phyloP scores from a whole-genome alignment of 306 rosid species.

The Sicyos edulis region DNA sequence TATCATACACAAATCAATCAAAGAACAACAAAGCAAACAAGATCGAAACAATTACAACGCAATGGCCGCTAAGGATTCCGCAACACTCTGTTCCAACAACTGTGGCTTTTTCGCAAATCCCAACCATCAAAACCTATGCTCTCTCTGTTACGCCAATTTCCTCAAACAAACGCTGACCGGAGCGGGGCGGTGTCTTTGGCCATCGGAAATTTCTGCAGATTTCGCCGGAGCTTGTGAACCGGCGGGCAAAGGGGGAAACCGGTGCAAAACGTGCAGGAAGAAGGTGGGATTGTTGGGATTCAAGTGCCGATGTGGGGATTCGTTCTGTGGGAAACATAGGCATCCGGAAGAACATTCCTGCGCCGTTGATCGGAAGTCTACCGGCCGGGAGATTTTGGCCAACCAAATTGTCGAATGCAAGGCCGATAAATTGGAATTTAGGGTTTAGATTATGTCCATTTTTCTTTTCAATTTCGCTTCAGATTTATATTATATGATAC shows the following conservation, averaged over 20 bases:
- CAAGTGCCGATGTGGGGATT: slow-evolving; percentile 16
- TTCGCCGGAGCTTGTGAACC: no score
- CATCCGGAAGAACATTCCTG: slow-evolving; percentile 18
- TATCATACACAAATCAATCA: no score
- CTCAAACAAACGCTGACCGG: neutral
- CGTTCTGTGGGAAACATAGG: slow-evolving; percentile 22
- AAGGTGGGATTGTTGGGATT: slow-evolving; percentile 15
- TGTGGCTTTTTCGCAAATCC: slow-evolving; percentile 39
- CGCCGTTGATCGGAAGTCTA: neutral
- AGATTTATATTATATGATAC: no score
- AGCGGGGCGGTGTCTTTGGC: no score
- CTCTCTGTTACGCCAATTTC: slow-evolving; percentile 19
- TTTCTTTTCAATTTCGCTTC: no score
- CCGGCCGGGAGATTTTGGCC: neutral
- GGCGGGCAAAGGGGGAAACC: neutral
- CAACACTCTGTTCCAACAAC: slow-evolving; percentile 29
- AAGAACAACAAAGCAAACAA: no score
- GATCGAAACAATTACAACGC: no score
- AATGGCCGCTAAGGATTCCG: no score
- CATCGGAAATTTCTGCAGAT: no score
- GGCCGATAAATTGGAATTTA: neutral
- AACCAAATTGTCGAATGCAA: slow-evolving; percentile 7
- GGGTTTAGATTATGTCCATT: no score
- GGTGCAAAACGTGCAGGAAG: slow-evolving; percentile 20
- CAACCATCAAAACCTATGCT: slow-evolving; percentile 26